Evolutionary conservation across 1,284 basidiomycete genomes (phyloP).

Genomic region (Heterobasidion parviporum): DNA sequence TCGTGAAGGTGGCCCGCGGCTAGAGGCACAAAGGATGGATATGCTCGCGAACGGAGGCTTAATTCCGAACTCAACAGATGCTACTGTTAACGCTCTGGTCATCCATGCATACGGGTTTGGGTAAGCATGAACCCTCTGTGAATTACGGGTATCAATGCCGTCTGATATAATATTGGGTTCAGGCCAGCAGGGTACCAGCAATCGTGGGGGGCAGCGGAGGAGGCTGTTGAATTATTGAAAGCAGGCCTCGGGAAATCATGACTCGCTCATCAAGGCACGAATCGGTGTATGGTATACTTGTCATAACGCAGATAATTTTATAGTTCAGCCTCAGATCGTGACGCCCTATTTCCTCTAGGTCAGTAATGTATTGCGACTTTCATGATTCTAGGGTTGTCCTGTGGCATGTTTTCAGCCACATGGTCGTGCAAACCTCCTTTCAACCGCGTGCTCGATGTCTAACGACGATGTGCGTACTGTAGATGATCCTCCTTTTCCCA

Average conservation of each 20-base stretch:
- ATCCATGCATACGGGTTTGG: slow-evolving; percentile 68
- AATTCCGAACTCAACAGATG: slow-evolving; percentile 15
- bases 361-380: too few relatives aligned
- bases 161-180: slow-evolving; percentile 18
- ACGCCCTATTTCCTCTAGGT: too few relatives aligned
- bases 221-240: slow-evolving; percentile 23
- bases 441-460: too few relatives aligned
- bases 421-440: too few relatives aligned
- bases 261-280: not conserved
- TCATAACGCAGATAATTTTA: too few relatives aligned
- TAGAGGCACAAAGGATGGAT: slow-evolving; percentile 50
- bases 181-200: slow-evolving; percentile 64
- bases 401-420: too few relatives aligned
- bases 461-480: too few relatives aligned
- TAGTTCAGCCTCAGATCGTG: too few relatives aligned
- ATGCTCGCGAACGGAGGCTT: slow-evolving; percentile 28
- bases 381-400: too few relatives aligned
- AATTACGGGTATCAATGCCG: not conserved
- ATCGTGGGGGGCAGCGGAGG: slow-evolving; percentile 65
- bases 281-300: not conserved
- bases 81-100: slow-evolving; percentile 32
- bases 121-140: slow-evolving; percentile 17
- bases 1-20: slow-evolving; percentile 57
- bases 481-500: too few relatives aligned
- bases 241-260: slow-evolving; percentile 1